Conservation (phyloP, 2,329 filamentous ascomycete species). For the Penicillium hordei region DNA sequence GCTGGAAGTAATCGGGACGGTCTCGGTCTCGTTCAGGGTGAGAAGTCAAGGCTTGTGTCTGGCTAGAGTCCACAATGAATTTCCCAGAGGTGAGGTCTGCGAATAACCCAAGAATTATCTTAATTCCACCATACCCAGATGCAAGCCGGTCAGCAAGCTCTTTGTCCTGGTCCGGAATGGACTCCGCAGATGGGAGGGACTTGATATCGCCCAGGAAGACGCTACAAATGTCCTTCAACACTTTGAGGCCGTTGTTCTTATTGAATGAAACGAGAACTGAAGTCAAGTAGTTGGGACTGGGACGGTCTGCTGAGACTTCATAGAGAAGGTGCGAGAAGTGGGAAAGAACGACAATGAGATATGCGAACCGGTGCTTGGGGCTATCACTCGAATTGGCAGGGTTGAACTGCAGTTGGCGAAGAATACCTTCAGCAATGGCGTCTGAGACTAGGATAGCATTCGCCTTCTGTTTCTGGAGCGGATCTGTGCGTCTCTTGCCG, state of each 20-base stretch:
- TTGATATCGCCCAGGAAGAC: slow-evolving; percentile 64
- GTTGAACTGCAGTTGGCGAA: slow-evolving; percentile 63
- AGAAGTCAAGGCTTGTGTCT: slow-evolving; percentile 56
- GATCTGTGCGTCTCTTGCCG: slow-evolving; percentile 70
- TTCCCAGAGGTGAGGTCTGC: slow-evolving; percentile 73
- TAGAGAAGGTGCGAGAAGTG: slow-evolving; percentile 76
- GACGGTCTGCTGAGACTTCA: slow-evolving; percentile 57
- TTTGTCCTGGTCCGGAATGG: slow-evolving; percentile 40
- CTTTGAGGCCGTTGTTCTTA: slow-evolving; percentile 71
- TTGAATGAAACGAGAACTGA: slow-evolving; percentile 86
- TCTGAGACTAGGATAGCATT: slow-evolving; percentile 62
- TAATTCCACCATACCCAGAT: slow-evolving; percentile 63
- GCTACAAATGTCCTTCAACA: slow-evolving; percentile 70
- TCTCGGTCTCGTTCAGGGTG: slow-evolving; percentile 57
- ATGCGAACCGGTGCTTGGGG: slow-evolving; percentile 66
- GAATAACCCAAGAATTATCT: slow-evolving; percentile 83
- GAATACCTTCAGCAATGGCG: slow-evolving; percentile 68
- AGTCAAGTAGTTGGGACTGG: slow-evolving; percentile 57
- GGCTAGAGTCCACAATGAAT: slow-evolving; percentile 72
- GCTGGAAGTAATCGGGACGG: slow-evolving; percentile 61
- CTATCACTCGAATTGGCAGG: slow-evolving; percentile 50
- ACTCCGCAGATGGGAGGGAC: slow-evolving; percentile 46
- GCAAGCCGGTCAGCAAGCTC: slow-evolving; percentile 46
- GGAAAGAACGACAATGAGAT: slow-evolving; percentile 78
- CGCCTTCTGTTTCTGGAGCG: slow-evolving; percentile 61